A percentile compares a stretch with the other conserved stretches of the same genome.
These are phyloP conservation scores for Fragaria nilgerrensis DNA, from an alignment of 306 rosid genomes.

Conservation along the genomic window DNA sequence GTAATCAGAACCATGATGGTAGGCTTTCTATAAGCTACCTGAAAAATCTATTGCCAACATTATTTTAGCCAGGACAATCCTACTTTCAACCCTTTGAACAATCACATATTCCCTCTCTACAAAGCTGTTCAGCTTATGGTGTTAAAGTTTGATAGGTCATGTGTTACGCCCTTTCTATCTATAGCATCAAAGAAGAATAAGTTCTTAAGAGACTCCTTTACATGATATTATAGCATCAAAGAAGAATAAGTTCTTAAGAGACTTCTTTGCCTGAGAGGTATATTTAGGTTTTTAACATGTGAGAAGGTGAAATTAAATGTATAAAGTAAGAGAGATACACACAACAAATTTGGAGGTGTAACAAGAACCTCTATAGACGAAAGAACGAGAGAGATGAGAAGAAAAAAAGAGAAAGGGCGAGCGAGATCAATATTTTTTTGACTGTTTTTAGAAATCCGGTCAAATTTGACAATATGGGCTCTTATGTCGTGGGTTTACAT, in stretches of 20 bases:
- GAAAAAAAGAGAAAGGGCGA: no score
- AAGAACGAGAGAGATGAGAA: no score
- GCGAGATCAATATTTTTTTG: no score
- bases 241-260: constrained; percentile 75
- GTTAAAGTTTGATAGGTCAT: constrained; percentile 53
- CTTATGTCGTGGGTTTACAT: no score
- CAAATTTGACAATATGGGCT: no score
- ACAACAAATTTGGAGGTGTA: no score
- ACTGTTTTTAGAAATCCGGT: no score
- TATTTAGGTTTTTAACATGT: no score
- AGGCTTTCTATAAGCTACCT: not conserved
- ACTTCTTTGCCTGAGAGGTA: constrained; percentile 58
- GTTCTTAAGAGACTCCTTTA: constrained; percentile 79
- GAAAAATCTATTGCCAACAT: constrained; percentile 7
- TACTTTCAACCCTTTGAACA: not conserved
- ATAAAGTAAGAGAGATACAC: no score
- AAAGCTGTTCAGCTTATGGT: constrained; percentile 22
- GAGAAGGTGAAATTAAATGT: no score
- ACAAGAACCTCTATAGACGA: no score
- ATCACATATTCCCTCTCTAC: not conserved
- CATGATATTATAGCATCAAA: constrained; percentile 80
- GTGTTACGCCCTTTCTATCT: constrained; percentile 84
- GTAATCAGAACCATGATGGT: not conserved
- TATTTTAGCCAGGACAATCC: not conserved
- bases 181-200: constrained; percentile 78